A percentile compares a stretch with the other conserved stretches of the same genome.
phyloP scores from a whole-genome alignment of 306 rosid genomes.

The Vachellia pachyceras region DNA sequence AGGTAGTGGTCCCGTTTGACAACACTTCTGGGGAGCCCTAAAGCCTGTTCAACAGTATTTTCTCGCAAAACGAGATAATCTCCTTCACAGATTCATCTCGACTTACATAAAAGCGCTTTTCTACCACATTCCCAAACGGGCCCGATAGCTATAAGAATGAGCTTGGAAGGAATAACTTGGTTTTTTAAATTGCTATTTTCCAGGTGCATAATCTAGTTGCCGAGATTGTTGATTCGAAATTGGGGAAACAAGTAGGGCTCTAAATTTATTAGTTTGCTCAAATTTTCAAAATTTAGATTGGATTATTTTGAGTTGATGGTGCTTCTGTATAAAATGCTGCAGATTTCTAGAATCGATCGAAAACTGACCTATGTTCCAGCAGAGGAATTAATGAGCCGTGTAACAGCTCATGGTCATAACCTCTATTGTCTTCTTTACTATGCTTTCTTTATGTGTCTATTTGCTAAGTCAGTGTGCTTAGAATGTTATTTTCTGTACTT shows the following conservation, averaged over 20 bases:
- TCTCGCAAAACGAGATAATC: too few species aligned
- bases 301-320: conserved; percentile 13
- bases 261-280: conserved; percentile 29
- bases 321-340: conserved; percentile 37
- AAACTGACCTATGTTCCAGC: conserved; percentile 85
- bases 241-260: conserved; percentile 89
- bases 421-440: conserved; percentile 29
- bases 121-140: too few species aligned
- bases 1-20: too few species aligned
- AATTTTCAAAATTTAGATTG: conserved; percentile 28
- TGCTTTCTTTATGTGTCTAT: conserved; percentile 28
- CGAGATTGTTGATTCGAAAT: conserved; percentile 84
- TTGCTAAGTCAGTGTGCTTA: conserved; percentile 22
- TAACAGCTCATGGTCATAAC: conserved; percentile 91
- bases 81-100: too few species aligned
- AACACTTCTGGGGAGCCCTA: too few species aligned
- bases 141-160: not conserved
- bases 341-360: conserved; percentile 84
- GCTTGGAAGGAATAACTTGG: conserved; percentile 18
- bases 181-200: conserved; percentile 37
- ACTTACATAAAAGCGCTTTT: too few species aligned
- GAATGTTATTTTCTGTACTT: conserved; percentile 30
- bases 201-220: conserved; percentile 94
- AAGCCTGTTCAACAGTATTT: too few species aligned
- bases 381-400: conserved; percentile 96